A percentile compares a stretch with the other conserved stretches of the same genome.
phyloP scores from a whole-genome alignment of 1,284 basidiomycete genomes.

The Takashimella koratensis region DNA sequence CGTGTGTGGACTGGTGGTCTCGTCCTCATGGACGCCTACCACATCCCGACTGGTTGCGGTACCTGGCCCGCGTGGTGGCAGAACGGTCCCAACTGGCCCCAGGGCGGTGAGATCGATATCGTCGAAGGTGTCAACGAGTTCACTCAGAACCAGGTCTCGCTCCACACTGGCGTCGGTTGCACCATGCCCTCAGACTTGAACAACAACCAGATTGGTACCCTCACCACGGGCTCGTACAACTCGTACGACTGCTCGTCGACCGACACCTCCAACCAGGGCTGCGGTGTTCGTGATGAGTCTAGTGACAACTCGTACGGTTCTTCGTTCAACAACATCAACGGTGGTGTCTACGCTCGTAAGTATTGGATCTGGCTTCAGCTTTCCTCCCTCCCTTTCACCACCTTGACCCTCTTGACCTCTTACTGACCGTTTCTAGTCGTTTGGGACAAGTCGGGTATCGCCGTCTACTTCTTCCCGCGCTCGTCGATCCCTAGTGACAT shows the following conservation, averaged over 20 bases:
- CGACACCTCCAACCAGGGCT: slow-evolving; percentile 50
- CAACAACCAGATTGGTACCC: slow-evolving; percentile 55
- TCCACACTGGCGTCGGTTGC: slow-evolving; percentile 49
- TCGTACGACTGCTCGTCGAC: slow-evolving; percentile 44
- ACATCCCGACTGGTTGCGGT: slow-evolving; percentile 86
- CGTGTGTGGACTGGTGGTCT: slow-evolving; percentile 60
- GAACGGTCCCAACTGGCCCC: slow-evolving; percentile 54
- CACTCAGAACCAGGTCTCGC: slow-evolving; percentile 49
- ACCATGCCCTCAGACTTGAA: slow-evolving; percentile 55
- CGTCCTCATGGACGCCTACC: slow-evolving; percentile 74
- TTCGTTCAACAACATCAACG: slow-evolving; percentile 47
- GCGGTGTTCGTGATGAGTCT: slow-evolving; percentile 41
- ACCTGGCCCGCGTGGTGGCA: slow-evolving; percentile 59
- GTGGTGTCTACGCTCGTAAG: slow-evolving; percentile 51
- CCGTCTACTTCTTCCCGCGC: slow-evolving; percentile 76
- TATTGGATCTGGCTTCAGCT: background rate
- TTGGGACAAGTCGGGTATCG: slow-evolving; percentile 69
- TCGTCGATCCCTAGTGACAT: slow-evolving; percentile 70
- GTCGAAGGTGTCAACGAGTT: slow-evolving; percentile 52
- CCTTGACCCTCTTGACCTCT: background rate
- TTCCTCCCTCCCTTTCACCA: background rate
- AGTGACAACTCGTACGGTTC: slow-evolving; percentile 42
- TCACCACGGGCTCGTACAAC: slow-evolving; percentile 51
- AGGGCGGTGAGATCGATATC: slow-evolving; percentile 57
- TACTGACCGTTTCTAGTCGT: slow-evolving; percentile 55